Conservation (phyloP, 768 basidiomycete species). For the Amanita rimosa region DNA sequence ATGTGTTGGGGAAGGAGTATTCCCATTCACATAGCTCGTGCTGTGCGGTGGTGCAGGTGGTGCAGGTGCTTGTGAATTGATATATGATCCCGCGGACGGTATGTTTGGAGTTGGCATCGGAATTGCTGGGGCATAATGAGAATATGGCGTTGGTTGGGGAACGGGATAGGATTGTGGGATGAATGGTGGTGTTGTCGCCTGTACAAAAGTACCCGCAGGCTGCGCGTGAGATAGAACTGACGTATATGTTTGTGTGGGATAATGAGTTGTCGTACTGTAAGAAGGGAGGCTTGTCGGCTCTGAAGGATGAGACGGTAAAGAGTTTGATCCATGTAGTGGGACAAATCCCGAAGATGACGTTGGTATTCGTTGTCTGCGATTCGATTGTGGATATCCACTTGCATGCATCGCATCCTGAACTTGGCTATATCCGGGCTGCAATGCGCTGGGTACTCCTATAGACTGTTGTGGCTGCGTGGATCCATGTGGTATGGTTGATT, state of each 20-base stretch:
- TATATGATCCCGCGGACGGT: neutral
- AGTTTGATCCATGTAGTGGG: constrained; percentile 34
- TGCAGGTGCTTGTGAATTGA: constrained; percentile 19
- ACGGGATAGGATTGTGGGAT: constrained; percentile 15
- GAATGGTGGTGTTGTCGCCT: constrained; percentile 2
- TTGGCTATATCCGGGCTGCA: constrained; percentile 17
- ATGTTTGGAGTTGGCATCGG: constrained; percentile 1
- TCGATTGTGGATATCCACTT: constrained; percentile 23
- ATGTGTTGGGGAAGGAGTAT: constrained; percentile 10
- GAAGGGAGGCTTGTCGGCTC: constrained; percentile 27
- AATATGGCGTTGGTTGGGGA: neutral
- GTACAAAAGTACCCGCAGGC: constrained; percentile 11
- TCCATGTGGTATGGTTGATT: constrained; percentile 23
- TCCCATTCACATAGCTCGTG: constrained; percentile 7
- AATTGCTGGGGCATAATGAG: neutral
- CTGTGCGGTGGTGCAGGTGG: neutral
- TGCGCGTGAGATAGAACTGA: constrained; percentile 12
- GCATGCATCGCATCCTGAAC: constrained; percentile 23
- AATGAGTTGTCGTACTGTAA: constrained; percentile 31
- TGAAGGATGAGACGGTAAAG: constrained; percentile 23
- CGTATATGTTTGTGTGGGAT: constrained; percentile 14
- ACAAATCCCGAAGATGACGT: constrained; percentile 59
- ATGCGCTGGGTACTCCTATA: neutral
- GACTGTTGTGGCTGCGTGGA: constrained; percentile 9
- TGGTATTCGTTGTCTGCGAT: constrained; percentile 50